Evolutionary conservation across 352 stramenopile genomes (phyloP), one percentile per base, ranked within the genome.

Genomic region (Phytophthora citrophthora): DNA sequence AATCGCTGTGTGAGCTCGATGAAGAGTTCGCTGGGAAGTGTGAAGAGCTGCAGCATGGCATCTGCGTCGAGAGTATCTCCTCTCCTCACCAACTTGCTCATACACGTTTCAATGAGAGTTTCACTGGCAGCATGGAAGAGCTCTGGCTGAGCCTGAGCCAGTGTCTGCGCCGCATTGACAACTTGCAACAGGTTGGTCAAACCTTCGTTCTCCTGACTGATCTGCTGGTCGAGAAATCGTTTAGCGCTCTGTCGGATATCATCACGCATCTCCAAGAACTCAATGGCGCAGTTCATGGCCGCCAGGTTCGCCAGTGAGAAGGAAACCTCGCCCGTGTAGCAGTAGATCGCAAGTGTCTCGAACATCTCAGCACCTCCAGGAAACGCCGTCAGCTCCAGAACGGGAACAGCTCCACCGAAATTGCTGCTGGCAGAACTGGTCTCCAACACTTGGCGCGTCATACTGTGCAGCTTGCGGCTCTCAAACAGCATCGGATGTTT

Each of bases 341-440:
- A 74, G 68, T 86, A 90, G 53, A 90, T 84, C 54, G 73, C 84
- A n/a, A 88, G 49, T n/a, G 54, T 62, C 55, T 92, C 83, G 65
- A 92, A 92, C 45, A 78, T 72, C 16, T 75, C 65, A 4, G 76
- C 83, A 12, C 76, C 78, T 1, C 79, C 83, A 2, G 83, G 83
- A 40, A 92, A 89, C 1, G 53, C 53, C 5, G 68, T 41, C 26
- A 90, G 61, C 50, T 77, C 57, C 16, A 92, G 36, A 40, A 90
- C 71, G 0, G 80, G 72, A 20, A 86, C 41, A 15, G 49, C 53
- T 6, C 53, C 53, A 7, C 41, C 54, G 16, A 60, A 52, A 41
- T 49, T 45, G 31, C 39, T 55, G 49, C 20, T 56, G 26, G 41
- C 45, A 4, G 47, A 46, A 3, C 55, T 51, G 7, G 54, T 56